Base-by-base conservation (phyloP, 176 grass and related monocot species). In the Carex scoparia region DNA sequence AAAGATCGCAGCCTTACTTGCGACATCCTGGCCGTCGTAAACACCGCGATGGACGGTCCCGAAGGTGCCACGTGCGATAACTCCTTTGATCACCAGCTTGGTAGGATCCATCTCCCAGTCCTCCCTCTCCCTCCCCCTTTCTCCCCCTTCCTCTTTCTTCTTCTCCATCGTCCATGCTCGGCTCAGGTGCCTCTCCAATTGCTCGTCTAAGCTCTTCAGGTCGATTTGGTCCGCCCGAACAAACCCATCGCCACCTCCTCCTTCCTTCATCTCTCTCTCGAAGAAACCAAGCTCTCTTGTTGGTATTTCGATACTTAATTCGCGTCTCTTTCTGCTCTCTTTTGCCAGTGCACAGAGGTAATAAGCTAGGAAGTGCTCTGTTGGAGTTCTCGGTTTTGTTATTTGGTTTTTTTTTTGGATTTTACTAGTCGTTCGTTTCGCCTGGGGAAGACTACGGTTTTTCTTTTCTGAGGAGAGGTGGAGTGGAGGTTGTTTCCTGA, bases 21-120 rank as follows among this genome's bases (percentile, higher is more conserved):
- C 97, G 73, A 99, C 97, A 72, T 99, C 97, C 88, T 91, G 91
- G 91, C 97, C 97, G 80, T 99, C 97, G 87, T 99, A 99, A 81
- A 99, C 79, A 18, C 97, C 97, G 49, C 97, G 93, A 67, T 99
- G 97, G 64, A 99, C 93, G 86, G 97, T 91, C 28, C 93, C 93
- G 84, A 96, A 99, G 85, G 97, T 96, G 86, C 97, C 97, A 59
- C 97, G 85, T 84, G 93, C 97, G 70, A 99, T 99, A 73, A 91
- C 87, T 23, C 91, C 97, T 82, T 94, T 99, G 88, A 99, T 87
- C 77, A 96, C 49, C 61, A 99, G 87, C 77, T 90, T 99, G 60
- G 88, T 15, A 61, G 90, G 97, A 74, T 99, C 97, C 56, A 99
- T 87, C 93, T 99, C 97, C 93, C 97, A 99, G 65, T 92, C 97